phyloP scores from a whole-genome alignment of 768 basidiomycete species.

The Suillus occidentalis region DNA sequence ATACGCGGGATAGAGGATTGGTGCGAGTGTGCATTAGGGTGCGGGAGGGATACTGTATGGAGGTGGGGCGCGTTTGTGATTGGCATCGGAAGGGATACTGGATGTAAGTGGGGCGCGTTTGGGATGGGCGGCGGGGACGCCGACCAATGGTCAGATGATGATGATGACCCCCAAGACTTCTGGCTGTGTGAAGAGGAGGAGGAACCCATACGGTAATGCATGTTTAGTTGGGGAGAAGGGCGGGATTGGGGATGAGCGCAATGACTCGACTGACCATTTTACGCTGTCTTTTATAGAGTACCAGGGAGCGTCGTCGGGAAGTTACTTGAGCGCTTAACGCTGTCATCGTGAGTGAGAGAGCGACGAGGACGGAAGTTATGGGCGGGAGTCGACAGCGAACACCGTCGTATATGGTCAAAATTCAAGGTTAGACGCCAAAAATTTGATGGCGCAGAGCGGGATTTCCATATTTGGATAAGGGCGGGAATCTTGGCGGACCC shows the following conservation, averaged over 20 bases:
- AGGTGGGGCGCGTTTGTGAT: slow-evolving; percentile 27
- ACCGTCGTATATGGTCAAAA: slow-evolving; percentile 18
- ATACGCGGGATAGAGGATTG: slow-evolving; percentile 24
- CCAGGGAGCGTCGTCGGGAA: slow-evolving; percentile 21
- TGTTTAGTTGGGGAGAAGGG: slow-evolving; percentile 9
- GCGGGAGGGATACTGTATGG: slow-evolving; percentile 30
- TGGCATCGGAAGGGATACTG: slow-evolving; percentile 18
- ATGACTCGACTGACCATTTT: slow-evolving; percentile 18
- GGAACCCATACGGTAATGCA: slow-evolving; percentile 20
- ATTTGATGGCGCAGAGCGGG: slow-evolving; percentile 17
- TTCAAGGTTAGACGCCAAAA: slow-evolving; percentile 11
- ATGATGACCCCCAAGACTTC: slow-evolving; percentile 21
- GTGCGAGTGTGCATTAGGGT: slow-evolving; percentile 27
- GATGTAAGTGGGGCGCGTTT: slow-evolving; percentile 15
- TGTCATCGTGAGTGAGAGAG: slow-evolving; percentile 10
- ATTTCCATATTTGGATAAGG: slow-evolving; percentile 20
- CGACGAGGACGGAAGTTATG: slow-evolving; percentile 11
- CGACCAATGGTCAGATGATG: slow-evolving; percentile 10
- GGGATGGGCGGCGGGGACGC: slow-evolving; percentile 22
- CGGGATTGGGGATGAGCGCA: slow-evolving; percentile 1
- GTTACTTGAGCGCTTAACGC: slow-evolving; percentile 12
- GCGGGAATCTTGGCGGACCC: slow-evolving; percentile 17
- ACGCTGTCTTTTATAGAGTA: slow-evolving; percentile 29
- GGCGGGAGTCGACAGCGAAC: slow-evolving; percentile 30
- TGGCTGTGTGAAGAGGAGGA: slow-evolving; percentile 15